Base-by-base conservation (phyloP, 192 early-diverging fungal species). In the Coemansia sp. region DNA sequence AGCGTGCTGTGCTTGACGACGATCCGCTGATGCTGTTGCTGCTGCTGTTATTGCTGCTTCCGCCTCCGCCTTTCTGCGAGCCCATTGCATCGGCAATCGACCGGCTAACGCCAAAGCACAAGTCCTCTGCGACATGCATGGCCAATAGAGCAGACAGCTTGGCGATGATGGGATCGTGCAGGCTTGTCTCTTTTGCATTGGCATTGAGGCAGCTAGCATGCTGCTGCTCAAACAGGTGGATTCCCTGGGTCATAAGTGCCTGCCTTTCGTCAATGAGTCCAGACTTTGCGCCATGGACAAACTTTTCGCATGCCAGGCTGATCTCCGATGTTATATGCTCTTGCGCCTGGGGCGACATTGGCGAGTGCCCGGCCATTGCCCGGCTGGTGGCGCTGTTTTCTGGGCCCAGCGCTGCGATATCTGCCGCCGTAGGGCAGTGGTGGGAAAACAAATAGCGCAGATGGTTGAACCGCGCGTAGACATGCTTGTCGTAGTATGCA, bases 151-250 rank as follows among this genome's bases (percentile, higher is more conserved):
- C 73, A 6, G 78, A 75, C 11, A 75, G 34, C 11, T 67, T 65
- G 24, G 70, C 66, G 16, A 76, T 34, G 23, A 34, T 8, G 1
- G 35, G 39, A 2, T 68, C 70, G 44, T 69, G 69, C 44, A 57
- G 33, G 9, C 16, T 24, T 15, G 64, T 60, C 65, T 67, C 77
- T n/a, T n/a, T n/a, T 11, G 53, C 69, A 21, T 61, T 61, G 51
- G 63, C 30, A 16, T 51, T 41, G 2, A 81, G 65, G 56, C 73
- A 60, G 46, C 60, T 41, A 16, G 75, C 72, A 21, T 59, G 78
- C 67, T 81, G 78, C 58, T 60, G 73, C 78, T 81, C 78, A 39
- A 81, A 57, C 63, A 81, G 15, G 20, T 72, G 73, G 5, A 76
- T 67, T n/a, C 58, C 63, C 46, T 75, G 73, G 2, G 62, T 62